These are phyloP conservation scores for Saccharum spontaneum DNA, from an alignment of 176 grass and related monocot genomes.

Conservation along the genomic window DNA sequence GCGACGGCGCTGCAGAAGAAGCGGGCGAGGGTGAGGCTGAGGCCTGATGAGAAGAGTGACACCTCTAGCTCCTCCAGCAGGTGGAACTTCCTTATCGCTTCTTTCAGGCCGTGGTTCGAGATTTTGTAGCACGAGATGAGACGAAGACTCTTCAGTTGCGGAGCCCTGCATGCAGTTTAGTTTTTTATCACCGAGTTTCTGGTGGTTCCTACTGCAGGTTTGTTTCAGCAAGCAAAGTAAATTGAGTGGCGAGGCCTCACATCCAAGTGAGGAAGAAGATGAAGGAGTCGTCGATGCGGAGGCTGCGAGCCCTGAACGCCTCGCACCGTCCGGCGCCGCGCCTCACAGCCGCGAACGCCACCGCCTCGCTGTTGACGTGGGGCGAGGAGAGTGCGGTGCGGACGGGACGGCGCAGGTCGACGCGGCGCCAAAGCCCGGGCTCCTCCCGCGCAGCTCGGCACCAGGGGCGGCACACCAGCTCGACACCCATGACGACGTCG, in stretches of 20 bases:
- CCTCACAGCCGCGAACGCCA: background rate
- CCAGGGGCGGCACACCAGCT: background rate
- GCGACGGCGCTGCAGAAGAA: too few species aligned
- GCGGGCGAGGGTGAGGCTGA: too few species aligned
- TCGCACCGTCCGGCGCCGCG: slow-evolving; percentile 17
- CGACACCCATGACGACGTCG: background rate
- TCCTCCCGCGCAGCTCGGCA: background rate
- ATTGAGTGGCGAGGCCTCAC: background rate
- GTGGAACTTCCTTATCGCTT: background rate
- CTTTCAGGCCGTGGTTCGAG: background rate
- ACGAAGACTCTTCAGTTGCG: background rate
- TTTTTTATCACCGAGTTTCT: too few species aligned
- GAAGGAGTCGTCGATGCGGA: background rate
- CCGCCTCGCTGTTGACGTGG: background rate
- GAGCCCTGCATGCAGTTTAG: slow-evolving; percentile 18
- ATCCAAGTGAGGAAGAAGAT: slow-evolving; percentile 14
- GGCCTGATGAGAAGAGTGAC: background rate
- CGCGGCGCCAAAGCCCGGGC: background rate
- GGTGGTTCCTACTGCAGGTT: too few species aligned
- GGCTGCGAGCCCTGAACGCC: background rate
- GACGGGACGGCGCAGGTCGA: background rate
- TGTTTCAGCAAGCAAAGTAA: too few species aligned
- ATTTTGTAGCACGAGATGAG: background rate
- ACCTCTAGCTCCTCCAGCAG: slow-evolving; percentile 31
- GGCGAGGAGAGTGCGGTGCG: background rate